Evolutionary conservation across 2,329 filamentous ascomycete genomes (phyloP).

Genomic region (Penicillium sumatraense): DNA sequence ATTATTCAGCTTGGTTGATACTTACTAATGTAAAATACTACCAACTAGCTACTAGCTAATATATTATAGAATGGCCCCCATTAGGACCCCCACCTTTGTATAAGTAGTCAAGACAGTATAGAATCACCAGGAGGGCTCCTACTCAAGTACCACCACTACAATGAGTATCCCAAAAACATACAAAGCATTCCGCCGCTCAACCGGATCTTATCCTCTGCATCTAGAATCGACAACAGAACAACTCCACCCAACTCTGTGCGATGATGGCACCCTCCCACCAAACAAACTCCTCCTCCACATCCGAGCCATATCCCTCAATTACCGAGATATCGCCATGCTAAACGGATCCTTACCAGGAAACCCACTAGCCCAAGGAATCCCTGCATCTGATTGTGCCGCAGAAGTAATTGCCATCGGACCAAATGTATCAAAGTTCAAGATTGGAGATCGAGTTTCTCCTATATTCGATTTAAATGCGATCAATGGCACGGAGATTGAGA

Average conservation of each 20-base stretch:
- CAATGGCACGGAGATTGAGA: background rate
- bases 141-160: too few relatives aligned
- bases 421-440: slow-evolving; percentile 55
- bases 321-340: background rate
- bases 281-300: background rate
- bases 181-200: background rate
- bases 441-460: slow-evolving; percentile 55
- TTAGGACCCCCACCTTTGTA: too few relatives aligned
- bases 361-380: slow-evolving; percentile 1
- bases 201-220: background rate
- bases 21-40: too few relatives aligned
- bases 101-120: too few relatives aligned
- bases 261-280: background rate
- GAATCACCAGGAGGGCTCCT: too few relatives aligned
- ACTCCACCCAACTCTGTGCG: background rate
- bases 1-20: too few relatives aligned
- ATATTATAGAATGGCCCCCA: too few relatives aligned
- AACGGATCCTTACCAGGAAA: background rate
- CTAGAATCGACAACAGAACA: background rate
- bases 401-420: slow-evolving; percentile 55
- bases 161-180: background rate
- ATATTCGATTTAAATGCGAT: background rate
- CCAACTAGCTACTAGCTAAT: too few relatives aligned
- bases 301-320: slow-evolving; percentile 4
- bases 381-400: slow-evolving; percentile 56